Base-by-base conservation (phyloP, 2,329 filamentous ascomycete genomes). In the Xylaria sp. region DNA sequence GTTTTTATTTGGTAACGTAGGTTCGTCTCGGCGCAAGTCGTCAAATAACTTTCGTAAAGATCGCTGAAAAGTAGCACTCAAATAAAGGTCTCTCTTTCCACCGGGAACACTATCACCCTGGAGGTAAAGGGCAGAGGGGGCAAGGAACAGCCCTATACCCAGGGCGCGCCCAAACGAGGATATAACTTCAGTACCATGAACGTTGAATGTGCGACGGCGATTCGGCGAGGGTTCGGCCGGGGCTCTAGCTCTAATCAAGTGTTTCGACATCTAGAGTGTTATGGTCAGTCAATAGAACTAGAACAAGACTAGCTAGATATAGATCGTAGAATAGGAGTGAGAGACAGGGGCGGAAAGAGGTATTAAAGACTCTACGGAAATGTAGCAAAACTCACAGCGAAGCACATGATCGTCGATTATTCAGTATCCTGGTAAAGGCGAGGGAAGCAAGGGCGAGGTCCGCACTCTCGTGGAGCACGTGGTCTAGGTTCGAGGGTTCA, bases 11-110 rank as follows among this genome's bases (percentile, higher is more conserved):
- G 76, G 70, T 9, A 83, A 66, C 1, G 63, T 68, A 37, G 62
- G 66, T 27, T 75, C 72, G 11, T 71, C 63, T 5, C 74, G 76
- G 46, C 81, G 77, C 33, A 85, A 63, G 0, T 75, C 71, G 33
- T 81, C 72, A 69, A 82, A 88, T 29, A 86, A 71, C 41, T 74
- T 74, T 54, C 78, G 73, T 21, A 88, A 72, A 53, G 82, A 78
- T 29, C 76, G 78, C 64, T 81, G 79, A 60, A 87, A 81, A 25
- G 78, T 75, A 40, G 80, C 77, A 57, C 78, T 84, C 40, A 86
- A 72, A 47, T 81, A 77, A 27, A 81, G 68, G 11, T 78, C 71
- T 43, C 62, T 67, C 41, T 55, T 63, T 7, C 67, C 68, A 31
- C 62, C 61, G 11, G 62, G 23, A 4, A 43, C 53, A 3, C 53